Conservation (phyloP, 176 grass and related monocot genomes). For the Coix lacrymajobi region DNA sequence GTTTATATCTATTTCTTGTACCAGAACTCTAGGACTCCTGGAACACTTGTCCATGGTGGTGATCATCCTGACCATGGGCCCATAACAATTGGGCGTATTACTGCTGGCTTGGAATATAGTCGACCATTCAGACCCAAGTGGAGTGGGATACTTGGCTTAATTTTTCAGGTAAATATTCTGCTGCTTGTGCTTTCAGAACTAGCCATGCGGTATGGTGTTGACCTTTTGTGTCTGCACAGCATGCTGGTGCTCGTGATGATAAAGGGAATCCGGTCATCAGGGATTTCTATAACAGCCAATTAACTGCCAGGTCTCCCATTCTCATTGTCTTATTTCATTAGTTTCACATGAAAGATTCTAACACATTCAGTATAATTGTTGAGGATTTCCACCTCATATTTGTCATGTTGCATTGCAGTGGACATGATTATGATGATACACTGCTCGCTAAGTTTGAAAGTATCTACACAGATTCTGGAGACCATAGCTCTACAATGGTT, state of each 20-base stretch:
- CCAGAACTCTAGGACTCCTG: slow-evolving; percentile 86
- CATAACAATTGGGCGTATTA: slow-evolving; percentile 71
- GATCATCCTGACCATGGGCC: slow-evolving; percentile 59
- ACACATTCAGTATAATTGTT: background rate
- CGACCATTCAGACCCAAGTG: slow-evolving; percentile 86
- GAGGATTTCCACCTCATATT: slow-evolving; percentile 8
- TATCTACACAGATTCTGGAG: slow-evolving; percentile 86
- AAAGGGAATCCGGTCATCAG: slow-evolving; percentile 64
- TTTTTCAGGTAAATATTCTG: slow-evolving; percentile 70
- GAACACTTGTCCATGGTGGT: slow-evolving; percentile 82
- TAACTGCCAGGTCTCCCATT: slow-evolving; percentile 82
- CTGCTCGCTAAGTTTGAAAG: slow-evolving; percentile 86
- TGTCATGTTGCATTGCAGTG: slow-evolving; percentile 42
- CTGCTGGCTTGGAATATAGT: slow-evolving; percentile 86
- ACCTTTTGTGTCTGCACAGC: slow-evolving; percentile 37
- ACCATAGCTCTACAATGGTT: slow-evolving; percentile 80
- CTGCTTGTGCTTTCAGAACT: background rate
- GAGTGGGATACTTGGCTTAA: slow-evolving; percentile 75
- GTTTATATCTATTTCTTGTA: slow-evolving; percentile 20
- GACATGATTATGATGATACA: slow-evolving; percentile 84
- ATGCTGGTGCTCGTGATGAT: slow-evolving; percentile 85
- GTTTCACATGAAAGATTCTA: slow-evolving; percentile 12
- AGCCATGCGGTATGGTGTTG: background rate
- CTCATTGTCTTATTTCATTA: background rate
- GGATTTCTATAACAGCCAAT: slow-evolving; percentile 91